Conservation (phyloP, 345 rosid genomes). For the Citrus mangshanensis region DNA sequence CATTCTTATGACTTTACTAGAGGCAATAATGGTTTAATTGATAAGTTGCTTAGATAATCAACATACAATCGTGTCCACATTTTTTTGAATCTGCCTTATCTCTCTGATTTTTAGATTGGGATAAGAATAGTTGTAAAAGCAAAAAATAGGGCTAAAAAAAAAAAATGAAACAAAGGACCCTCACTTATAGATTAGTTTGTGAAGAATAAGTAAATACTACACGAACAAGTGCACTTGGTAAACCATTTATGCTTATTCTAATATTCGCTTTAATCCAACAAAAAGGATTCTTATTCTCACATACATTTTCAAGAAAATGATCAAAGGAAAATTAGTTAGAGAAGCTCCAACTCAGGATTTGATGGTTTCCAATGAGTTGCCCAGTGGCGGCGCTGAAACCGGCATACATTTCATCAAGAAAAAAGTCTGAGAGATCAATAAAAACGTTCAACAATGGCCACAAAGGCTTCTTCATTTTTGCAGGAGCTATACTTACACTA, state of each 20-base stretch:
- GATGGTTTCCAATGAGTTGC: conserved; percentile 26
- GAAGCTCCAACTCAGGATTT: conserved; percentile 20
- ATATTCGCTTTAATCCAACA: not conserved
- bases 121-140: not conserved
- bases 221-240: not conserved
- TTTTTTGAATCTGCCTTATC: conserved; percentile 8
- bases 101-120: not conserved
- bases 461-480: conserved; percentile 23
- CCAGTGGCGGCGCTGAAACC: conserved; percentile 36
- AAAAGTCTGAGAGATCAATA: conserved; percentile 25
- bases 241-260: not conserved
- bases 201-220: not conserved
- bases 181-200: no score
- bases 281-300: not conserved
- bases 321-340: not conserved
- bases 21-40: not conserved
- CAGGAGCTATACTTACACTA: conserved; percentile 20
- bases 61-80: not conserved
- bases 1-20: not conserved
- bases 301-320: not conserved
- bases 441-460: conserved; percentile 29
- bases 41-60: not conserved
- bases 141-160: no score
- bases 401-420: conserved; percentile 31
- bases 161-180: no score